phyloP scores from a whole-genome alignment of 805 yeast species.

The Ogataea corticis region DNA sequence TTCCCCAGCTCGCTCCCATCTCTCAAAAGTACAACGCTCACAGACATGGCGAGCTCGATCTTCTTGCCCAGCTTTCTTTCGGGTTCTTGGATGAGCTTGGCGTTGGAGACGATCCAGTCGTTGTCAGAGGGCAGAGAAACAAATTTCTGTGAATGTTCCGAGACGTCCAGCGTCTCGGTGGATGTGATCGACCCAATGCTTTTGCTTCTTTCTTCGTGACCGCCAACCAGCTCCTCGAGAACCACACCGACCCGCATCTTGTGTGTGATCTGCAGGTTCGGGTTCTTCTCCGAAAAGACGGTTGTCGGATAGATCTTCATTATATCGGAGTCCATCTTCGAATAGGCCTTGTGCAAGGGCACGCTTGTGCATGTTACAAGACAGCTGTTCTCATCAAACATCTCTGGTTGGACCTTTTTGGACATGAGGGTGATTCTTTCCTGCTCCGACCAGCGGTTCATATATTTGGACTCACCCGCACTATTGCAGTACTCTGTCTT shows the following conservation, averaged over 20 bases:
- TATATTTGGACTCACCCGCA: slow-evolving; percentile 1
- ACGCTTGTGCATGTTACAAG: slow-evolving; percentile 7
- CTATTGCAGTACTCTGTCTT: slow-evolving; percentile 17
- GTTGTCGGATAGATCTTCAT: slow-evolving; percentile 26
- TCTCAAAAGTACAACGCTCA: slow-evolving; percentile 20
- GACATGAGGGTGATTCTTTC: slow-evolving; percentile 22
- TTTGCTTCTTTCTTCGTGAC: slow-evolving; percentile 2
- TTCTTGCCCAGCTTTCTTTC: slow-evolving; percentile 6
- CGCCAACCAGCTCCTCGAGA: slow-evolving; percentile 9
- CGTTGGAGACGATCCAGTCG: slow-evolving; percentile 21
- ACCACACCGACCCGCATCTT: slow-evolving; percentile 12
- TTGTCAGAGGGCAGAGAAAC: slow-evolving; percentile 12
- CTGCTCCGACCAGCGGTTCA: slow-evolving; percentile 9
- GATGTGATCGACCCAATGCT: slow-evolving; percentile 10
- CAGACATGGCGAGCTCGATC: slow-evolving; percentile 27
- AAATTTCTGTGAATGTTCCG: slow-evolving; percentile 7
- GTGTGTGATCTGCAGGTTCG: slow-evolving; percentile 27
- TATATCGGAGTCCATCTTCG: background rate
- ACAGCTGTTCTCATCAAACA: slow-evolving; percentile 7
- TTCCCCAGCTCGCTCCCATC: slow-evolving; percentile 24
- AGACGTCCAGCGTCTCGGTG: slow-evolving; percentile 7
- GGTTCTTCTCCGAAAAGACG: slow-evolving; percentile 10
- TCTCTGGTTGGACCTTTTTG: background rate
- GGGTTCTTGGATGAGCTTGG: slow-evolving; percentile 23
- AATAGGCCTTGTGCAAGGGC: slow-evolving; percentile 10